Base-by-base conservation (phyloP, 768 basidiomycete species). In the Boletus rex-veris region DNA sequence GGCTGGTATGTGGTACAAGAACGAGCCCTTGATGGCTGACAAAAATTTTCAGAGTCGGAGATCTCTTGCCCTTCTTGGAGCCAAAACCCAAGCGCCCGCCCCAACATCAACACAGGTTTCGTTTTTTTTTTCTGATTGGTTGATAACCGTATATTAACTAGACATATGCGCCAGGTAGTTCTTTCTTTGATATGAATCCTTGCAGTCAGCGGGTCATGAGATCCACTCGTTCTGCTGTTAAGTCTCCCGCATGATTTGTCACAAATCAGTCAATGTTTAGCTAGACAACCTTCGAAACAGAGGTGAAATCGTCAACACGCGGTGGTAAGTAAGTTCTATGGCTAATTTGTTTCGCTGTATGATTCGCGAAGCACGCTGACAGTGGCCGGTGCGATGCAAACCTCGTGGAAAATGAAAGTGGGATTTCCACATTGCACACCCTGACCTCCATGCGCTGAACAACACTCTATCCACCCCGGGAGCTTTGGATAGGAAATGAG, bases 361-460 rank as follows among this genome's bases (percentile, higher is more conserved):
- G 3, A 30, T 36, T 11, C n/a, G 12, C 36, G 45, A 35, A 41
- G 33, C 28, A 16, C n/a, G 5, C 24, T 24, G 24, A 26, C 46
- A 7, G 8, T 16, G 7, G 8, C 26, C 26, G 26, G 21, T 41
- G 19, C 7, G 39, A 45, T 52, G 37, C 43, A 35, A 42, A 40
- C 49, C 41, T 51, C 47, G n/a, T 62, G 59, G 31, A 24, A 21
- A 9, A 43, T 43, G 48, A 44, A 41, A 31, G 19, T 36, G 47
- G 46, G 53, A 49, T 45, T 43, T 45, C 18, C 49, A 28, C 11
- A 40, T 46, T 21, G 7, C 42, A 48, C 15, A 50, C 51, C 51
- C 55, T 54, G 40, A 42, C 19, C 15, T 40, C 43, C 33, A 48
- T 47, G 31, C 40, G 21, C 8, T 12, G 2, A 3, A 33, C 35